Base-by-base conservation (phyloP, 352 stramenopile genomes). In the Halophytophthora batemanensis region DNA sequence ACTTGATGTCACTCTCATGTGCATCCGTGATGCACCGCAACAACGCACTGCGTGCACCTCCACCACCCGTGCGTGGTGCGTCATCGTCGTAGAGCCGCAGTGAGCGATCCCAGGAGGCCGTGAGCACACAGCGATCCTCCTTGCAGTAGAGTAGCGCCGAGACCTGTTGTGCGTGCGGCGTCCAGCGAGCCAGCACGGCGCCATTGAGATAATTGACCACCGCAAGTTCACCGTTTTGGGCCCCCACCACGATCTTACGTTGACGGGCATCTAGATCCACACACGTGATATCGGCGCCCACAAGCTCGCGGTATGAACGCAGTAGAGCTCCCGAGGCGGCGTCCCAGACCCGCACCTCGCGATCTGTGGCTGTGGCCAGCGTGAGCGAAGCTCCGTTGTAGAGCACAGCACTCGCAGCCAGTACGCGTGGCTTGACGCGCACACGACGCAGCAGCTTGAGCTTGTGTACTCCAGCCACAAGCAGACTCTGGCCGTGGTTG, bases 151-250 rank as follows among this genome's bases (percentile, higher is more conserved):
- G 51, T 17, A 93, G 35, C 10, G 69, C 69, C 4, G 75, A 80
- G 1, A 93, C 76, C 28, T 84, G 66, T 19, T 79, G 62, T n/a
- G 67, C 65, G 11, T 90, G 82, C 2, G 74, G 71, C 12, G 74
- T 78, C 73, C 77, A 93, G 7, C 66, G 72, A 25, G 77, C 74
- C 13, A 93, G 45, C 0, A 90, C 47, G 6, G 79, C 71, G 35
- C 82, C 82, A 21, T 87, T 90, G n/a, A 88, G 64, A 39, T 90
- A 88, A 35, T 90, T 90, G 14, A 87, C 64, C 29, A 90, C 74
- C 10, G 82, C 56, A 0, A 92, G 45, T 37, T 89, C 77, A 1
- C 82, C 82, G 39, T 77, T 75, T 37, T 90, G 77, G 10, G 71
- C 83, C 4, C 74, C 77, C 0, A 90, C 53, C 4, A 92, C 62